Evolutionary conservation across 805 yeast species (phyloP), one percentile per base, ranked within the genome.

Genomic region (Limtongozyma cylindracea): DNA sequence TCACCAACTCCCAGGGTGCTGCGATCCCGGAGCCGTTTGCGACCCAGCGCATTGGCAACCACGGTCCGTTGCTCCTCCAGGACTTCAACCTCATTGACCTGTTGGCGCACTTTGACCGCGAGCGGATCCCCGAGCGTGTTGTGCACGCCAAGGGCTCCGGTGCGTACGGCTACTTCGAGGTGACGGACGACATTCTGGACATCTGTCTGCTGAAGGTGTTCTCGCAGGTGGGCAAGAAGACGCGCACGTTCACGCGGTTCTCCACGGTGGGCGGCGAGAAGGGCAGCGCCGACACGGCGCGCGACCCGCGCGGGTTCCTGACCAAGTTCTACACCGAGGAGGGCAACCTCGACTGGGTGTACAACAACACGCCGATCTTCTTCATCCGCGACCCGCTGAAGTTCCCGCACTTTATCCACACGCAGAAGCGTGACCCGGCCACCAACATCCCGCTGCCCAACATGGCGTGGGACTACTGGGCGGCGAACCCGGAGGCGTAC

Each of bases 71-170:
- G 31, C 49, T 77, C 28, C 48, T 77, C 35, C 91, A 77, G 42
- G 92, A 77, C 42, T 69, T 72, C 48, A 67, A 67, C 39, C 49
- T 77, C 45, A 56, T 77, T 34, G 92, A 77, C 37, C 59, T 77
- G 3, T 46, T 77, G 25, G 82, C 91, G 11, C 92, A 76, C 44
- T 77, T 77, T 36, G 91, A 74, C 48, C 58, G 91, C 33, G 93
- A 77, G 47, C 56, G 92, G 46, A 71, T 77, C 31, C 92, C 92
- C 8, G 92, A 78, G 50, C 59, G 93, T 47, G 91, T 77, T 25
- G 92, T 78, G 17, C 93, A 77, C 39, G 93, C 93, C 24, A 77
- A 77, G 43, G 93, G 92, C 33, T 72, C 82, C 9, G 93, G 93
- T 39, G 92, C 92, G 7, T 74, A 56, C 41, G 92, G 92, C 31